These are phyloP conservation scores for Aspergillus sparsus DNA, from an alignment of 495 filamentous ascomycete species.

Conservation along the genomic window DNA sequence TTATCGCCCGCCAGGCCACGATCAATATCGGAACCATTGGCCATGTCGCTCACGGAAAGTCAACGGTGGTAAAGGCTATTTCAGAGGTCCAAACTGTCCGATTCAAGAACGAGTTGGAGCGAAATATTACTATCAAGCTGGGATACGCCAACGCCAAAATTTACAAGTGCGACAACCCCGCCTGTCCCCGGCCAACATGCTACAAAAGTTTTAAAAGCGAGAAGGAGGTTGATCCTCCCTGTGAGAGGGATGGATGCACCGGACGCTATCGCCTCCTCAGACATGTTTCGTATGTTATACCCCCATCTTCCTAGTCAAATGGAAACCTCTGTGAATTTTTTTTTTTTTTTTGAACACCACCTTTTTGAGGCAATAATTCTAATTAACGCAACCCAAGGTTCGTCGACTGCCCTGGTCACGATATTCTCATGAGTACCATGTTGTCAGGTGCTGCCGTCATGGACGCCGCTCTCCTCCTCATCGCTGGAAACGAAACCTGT, in stretches of 20 bases:
- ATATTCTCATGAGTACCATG: constrained; percentile 99
- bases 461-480: constrained; percentile 94
- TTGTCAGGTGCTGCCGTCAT: constrained; percentile 98
- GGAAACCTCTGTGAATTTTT: neutral
- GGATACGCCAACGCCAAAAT: constrained; percentile 99
- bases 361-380: neutral
- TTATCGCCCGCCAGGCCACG: constrained; percentile 94
- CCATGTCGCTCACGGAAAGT: constrained; percentile 98
- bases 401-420: constrained; percentile 98
- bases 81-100: constrained; percentile 97
- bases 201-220: constrained; percentile 98
- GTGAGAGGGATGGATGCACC: constrained; percentile 86
- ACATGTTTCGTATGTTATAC: constrained; percentile 76
- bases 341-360: too few species aligned
- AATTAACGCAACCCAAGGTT: constrained; percentile 46
- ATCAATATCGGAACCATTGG: constrained; percentile 99
- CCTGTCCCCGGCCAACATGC: constrained; percentile 91
- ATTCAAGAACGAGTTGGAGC: constrained; percentile 98
- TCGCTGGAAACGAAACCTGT: constrained; percentile 98
- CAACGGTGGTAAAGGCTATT: constrained; percentile 97
- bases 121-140: constrained; percentile 99
- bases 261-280: constrained; percentile 82
- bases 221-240: constrained; percentile 93
- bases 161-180: constrained; percentile 93
- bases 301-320: neutral